These are phyloP conservation scores for Gnaphalium uliginosum DNA, from an alignment of 129 eudicot genomes.

Conservation along the genomic window DNA sequence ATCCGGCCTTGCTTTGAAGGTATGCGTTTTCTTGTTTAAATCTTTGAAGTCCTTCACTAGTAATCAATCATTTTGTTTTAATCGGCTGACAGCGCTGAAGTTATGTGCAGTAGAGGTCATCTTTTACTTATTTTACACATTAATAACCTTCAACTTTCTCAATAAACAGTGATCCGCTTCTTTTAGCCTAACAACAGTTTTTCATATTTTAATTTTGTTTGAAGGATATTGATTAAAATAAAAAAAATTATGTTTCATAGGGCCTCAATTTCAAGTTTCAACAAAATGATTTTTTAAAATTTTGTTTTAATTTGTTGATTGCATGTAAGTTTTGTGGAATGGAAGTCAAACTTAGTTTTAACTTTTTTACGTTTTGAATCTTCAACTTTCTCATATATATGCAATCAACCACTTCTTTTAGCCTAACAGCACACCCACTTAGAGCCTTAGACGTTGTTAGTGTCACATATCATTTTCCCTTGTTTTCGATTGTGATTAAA, in stretches of 20 bases:
- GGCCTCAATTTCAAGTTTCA: background rate
- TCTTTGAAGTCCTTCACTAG: background rate
- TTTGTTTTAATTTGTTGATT: too few species aligned
- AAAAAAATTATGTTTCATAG: background rate
- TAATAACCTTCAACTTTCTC: too few species aligned
- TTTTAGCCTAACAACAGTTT: too few species aligned
- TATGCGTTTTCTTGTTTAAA: slow-evolving; percentile 19
- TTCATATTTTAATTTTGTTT: too few species aligned
- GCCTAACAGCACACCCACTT: background rate
- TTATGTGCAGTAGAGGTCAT: too few species aligned
- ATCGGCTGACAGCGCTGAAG: background rate
- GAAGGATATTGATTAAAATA: too few species aligned
- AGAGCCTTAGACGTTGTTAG: background rate
- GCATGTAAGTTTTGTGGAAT: too few species aligned
- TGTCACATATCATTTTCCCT: background rate
- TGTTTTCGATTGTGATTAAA: background rate
- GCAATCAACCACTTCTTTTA: too few species aligned
- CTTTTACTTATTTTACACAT: too few species aligned
- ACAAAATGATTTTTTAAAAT: background rate
- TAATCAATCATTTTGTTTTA: background rate
- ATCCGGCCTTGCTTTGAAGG: slow-evolving; percentile 48
- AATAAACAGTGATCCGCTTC: too few species aligned
- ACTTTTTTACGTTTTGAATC: background rate
- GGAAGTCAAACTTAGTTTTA: too few species aligned
- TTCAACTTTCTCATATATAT: too few species aligned